Evolutionary conservation across 805 yeast species (phyloP), one percentile per base, ranked within the genome.

Genomic region (Starmerella geochares): DNA sequence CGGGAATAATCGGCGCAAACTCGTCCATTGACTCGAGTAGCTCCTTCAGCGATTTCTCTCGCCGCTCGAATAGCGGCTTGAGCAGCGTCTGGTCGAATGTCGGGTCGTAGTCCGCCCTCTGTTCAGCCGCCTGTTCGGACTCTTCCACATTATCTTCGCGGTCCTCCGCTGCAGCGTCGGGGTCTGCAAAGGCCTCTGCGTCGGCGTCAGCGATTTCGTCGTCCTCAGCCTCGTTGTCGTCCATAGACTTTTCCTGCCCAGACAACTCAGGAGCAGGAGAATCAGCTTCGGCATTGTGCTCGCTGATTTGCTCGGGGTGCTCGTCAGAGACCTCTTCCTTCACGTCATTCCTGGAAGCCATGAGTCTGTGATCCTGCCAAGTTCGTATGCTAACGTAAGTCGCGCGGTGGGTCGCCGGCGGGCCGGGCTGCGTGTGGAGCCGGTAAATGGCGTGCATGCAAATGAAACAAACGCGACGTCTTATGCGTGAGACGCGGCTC

Each of bases 1-100:
- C 97, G 0, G 98, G 98, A 36, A 92, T 92, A 29, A 90, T 81
- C 2, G 98, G 98, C 3, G 95, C 86, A 63, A 81, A 86, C 52
- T 87, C 96, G 56, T 86, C 95, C 90, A 92, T 82, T 72, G 87
- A 71, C 29, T 81, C 83, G 25, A 92, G 71, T 31, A 92, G 80
- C 58, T 92, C 97, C 58, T 81, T 78, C 47, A 92, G 69, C 27
- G 58, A 53, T 29, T 55, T 54, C 14, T 60, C 63, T 20, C 63
- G 56, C 17, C 59, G 60, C 48, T 60, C 61, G 20, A 59, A 51
- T 21, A 60, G 35, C 17, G 63, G 63, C 44, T 54, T 54, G 35
- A 60, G 45, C 36, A 51, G 46, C 29, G 42, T 48, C 41, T 51
- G 50, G 49, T 57, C 60, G 25, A 46, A 53, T n/a, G 54, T 25